Percentiles rank a stretch among this genome's conserved stretches.
Conservation (phyloP, 2,329 filamentous ascomycete species). For the Paracoccidioides lutzii region DNA sequence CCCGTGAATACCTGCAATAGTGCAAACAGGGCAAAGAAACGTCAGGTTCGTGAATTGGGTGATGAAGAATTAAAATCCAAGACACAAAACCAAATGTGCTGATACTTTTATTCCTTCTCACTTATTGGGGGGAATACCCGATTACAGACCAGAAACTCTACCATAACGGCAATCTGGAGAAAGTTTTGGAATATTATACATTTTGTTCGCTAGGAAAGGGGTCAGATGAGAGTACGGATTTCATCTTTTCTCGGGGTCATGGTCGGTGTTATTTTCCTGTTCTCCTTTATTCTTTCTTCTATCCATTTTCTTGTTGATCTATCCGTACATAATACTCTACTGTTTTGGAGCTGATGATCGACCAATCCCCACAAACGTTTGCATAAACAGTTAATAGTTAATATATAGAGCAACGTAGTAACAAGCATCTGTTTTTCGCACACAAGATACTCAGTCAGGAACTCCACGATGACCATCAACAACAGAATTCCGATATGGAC, state of each 20-base stretch:
- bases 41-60: constrained; percentile 3
- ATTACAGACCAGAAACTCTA: background rate
- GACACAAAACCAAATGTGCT: background rate
- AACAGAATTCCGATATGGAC: too few relatives aligned
- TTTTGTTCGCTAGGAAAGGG: background rate
- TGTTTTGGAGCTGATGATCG: background rate
- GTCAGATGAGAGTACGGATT: too few relatives aligned
- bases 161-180: background rate
- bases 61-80: background rate
- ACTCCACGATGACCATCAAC: background rate
- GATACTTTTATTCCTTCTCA: background rate
- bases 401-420: background rate
- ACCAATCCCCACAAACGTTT: background rate
- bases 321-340: background rate
- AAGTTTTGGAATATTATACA: constrained; percentile 1
- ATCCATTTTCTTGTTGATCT: background rate
- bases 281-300: background rate
- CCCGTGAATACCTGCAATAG: background rate
- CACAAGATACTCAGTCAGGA: background rate
- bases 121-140: background rate
- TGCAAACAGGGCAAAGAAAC: background rate
- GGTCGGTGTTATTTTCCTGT: background rate
- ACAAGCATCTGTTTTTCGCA: background rate
- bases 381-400: background rate
- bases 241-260: background rate